phyloP scores from a whole-genome alignment of 2,329 filamentous ascomycete genomes.

The Orbilia quercus region DNA sequence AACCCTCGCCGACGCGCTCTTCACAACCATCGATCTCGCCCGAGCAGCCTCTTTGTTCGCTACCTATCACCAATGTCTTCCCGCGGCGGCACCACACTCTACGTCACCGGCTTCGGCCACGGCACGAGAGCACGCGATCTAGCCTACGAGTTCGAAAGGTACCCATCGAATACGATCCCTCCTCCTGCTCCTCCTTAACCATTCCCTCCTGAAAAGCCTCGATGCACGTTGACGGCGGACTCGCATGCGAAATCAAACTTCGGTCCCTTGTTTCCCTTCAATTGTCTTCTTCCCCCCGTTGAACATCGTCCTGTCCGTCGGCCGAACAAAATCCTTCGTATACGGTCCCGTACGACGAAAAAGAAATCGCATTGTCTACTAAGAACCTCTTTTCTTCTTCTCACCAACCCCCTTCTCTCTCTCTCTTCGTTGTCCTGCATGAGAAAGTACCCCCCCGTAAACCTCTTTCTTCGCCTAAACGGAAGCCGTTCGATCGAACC shows the following conservation, averaged over 20 bases:
- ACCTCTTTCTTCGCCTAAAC: constrained; percentile 47
- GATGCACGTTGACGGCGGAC: constrained; percentile 57
- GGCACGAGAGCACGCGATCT: constrained; percentile 99
- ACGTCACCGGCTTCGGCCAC: constrained; percentile 84
- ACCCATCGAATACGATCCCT: constrained; percentile 59
- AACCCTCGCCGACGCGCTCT: background rate
- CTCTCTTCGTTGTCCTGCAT: constrained; percentile 58
- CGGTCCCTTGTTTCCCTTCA: constrained; percentile 56
- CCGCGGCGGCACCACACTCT: constrained; percentile 60
- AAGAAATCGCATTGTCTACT: constrained; percentile 55
- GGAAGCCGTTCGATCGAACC: constrained; percentile 55
- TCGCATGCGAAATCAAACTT: constrained; percentile 45
- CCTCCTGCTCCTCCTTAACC: constrained; percentile 54
- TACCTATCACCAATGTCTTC: constrained; percentile 58
- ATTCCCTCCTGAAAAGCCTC: constrained; percentile 57
- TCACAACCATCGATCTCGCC: background rate
- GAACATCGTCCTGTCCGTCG: constrained; percentile 46
- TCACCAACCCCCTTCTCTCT: too few relatives aligned
- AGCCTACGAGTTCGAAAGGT: constrained; percentile 65
- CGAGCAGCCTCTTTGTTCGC: background rate
- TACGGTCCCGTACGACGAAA: constrained; percentile 57
- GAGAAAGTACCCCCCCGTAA: constrained; percentile 55
- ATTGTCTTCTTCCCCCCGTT: constrained; percentile 56
- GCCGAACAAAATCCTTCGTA: constrained; percentile 59
- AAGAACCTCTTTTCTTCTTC: constrained; percentile 24